Conservation (phyloP, 2,329 filamentous ascomycete species). For the Pseudogymnoascus sp. region DNA sequence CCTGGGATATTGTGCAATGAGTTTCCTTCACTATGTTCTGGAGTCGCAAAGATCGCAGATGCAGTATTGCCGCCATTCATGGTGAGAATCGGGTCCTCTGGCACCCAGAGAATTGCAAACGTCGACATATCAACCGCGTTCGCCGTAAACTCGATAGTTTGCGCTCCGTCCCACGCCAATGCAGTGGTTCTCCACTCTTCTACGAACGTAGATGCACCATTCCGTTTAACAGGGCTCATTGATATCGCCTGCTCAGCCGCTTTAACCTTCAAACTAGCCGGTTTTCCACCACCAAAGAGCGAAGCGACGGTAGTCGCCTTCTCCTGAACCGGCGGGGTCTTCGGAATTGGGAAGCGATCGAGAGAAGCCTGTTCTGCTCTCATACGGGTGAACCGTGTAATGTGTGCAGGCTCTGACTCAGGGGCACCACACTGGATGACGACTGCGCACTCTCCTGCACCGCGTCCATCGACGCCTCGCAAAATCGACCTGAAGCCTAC, state of each 20-base stretch:
- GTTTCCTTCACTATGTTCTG: constrained; percentile 14
- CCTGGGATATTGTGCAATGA: constrained; percentile 65
- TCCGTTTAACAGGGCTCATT: constrained; percentile 19
- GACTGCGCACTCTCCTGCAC: constrained; percentile 70
- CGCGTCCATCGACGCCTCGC: constrained; percentile 69
- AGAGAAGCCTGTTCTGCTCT: constrained; percentile 28
- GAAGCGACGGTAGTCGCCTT: constrained; percentile 24
- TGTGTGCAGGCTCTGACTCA: constrained; percentile 32
- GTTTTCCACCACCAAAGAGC: constrained; percentile 26
- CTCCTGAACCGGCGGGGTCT: constrained; percentile 23
- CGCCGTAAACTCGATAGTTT: constrained; percentile 58
- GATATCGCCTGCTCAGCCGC: constrained; percentile 22
- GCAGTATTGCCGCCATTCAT: constrained; percentile 41
- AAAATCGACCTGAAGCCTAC: constrained; percentile 82
- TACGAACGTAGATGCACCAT: constrained; percentile 31
- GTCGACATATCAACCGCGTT: constrained; percentile 68
- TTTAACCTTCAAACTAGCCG: constrained; percentile 19
- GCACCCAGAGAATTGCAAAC: constrained; percentile 61
- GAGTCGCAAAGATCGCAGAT: constrained; percentile 24
- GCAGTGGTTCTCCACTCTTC: constrained; percentile 63
- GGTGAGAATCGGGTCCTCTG: constrained; percentile 69
- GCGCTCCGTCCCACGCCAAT: constrained; percentile 55
- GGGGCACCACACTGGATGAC: constrained; percentile 60
- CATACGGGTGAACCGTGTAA: constrained; percentile 54
- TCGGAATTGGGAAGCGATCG: constrained; percentile 27